phyloP scores from a whole-genome alignment of 805 yeast species.

The Candida tallmaniae region DNA sequence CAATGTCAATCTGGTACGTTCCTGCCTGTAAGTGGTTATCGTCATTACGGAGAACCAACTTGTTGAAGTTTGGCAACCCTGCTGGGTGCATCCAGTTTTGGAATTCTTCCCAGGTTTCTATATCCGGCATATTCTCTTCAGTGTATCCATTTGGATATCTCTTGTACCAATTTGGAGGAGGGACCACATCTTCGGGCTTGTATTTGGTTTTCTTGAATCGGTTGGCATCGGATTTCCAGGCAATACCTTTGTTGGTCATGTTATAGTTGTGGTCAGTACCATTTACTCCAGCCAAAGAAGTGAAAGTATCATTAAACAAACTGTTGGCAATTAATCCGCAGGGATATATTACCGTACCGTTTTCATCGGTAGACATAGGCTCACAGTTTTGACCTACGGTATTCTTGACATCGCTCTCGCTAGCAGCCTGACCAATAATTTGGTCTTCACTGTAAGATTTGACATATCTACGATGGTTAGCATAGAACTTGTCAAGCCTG shows the following conservation, averaged over 20 bases:
- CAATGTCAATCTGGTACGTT: slow-evolving; percentile 58
- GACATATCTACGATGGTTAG: slow-evolving; percentile 42
- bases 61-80: slow-evolving; percentile 38
- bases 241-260: slow-evolving; percentile 37
- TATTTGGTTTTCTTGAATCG: slow-evolving; percentile 41
- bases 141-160: slow-evolving; percentile 40
- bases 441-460: slow-evolving; percentile 43
- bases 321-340: slow-evolving; percentile 85
- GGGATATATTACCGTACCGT: slow-evolving; percentile 62
- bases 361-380: slow-evolving; percentile 31
- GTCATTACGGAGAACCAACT: slow-evolving; percentile 58
- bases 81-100: slow-evolving; percentile 46
- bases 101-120: slow-evolving; percentile 39
- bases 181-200: slow-evolving; percentile 32
- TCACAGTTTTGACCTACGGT: slow-evolving; percentile 43
- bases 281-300: slow-evolving; percentile 32
- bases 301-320: slow-evolving; percentile 67
- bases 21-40: slow-evolving; percentile 52
- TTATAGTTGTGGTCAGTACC: slow-evolving; percentile 28
- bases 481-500: slow-evolving; percentile 37
- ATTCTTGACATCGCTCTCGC: slow-evolving; percentile 28
- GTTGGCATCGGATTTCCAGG: slow-evolving; percentile 36
- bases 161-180: slow-evolving; percentile 45
- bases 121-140: slow-evolving; percentile 39
- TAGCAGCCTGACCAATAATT: slow-evolving; percentile 36